Percentiles rank a stretch among this genome's conserved stretches.
phyloP scores from a whole-genome alignment of 345 rosid genomes.

The Kernera saxatilis region DNA sequence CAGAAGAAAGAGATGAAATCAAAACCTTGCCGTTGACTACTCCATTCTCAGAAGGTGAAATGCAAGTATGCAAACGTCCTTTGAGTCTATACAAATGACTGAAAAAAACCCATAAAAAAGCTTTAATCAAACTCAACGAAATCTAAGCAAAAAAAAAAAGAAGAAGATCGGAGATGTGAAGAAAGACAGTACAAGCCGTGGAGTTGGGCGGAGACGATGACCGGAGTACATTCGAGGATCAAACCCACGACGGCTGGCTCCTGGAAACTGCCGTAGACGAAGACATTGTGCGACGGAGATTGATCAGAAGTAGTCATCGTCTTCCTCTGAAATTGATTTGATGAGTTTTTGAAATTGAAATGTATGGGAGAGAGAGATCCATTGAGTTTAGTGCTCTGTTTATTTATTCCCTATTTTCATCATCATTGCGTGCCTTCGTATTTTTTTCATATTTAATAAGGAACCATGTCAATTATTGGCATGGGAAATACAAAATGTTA shows the following conservation, averaged over 20 bases:
- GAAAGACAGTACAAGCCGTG: constrained; percentile 40
- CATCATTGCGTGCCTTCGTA: neutral
- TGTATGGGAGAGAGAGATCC: neutral
- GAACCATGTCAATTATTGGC: neutral
- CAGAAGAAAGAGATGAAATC: neutral
- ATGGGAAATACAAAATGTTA: too few species aligned
- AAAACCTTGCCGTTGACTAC: constrained; percentile 53
- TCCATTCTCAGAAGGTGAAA: constrained; percentile 48
- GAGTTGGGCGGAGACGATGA: constrained; percentile 52
- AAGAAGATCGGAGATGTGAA: neutral
- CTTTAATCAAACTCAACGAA: neutral
- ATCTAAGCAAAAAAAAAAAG: neutral
- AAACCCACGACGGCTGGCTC: constrained; percentile 63
- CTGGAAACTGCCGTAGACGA: constrained; percentile 83
- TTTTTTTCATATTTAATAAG: neutral
- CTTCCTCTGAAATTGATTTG: neutral
- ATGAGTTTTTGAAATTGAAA: neutral
- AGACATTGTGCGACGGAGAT: constrained; percentile 40
- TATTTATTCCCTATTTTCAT: neutral
- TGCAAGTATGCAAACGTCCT: constrained; percentile 86
- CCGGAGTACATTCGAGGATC: constrained; percentile 60
- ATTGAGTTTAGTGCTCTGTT: neutral
- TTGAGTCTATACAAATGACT: constrained; percentile 78
- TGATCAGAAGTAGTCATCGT: constrained; percentile 2
- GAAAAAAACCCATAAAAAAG: neutral